These are phyloP conservation scores for Fomitopsis schrenkii DNA, from an alignment of 1,284 basidiomycete species.

Conservation along the genomic window DNA sequence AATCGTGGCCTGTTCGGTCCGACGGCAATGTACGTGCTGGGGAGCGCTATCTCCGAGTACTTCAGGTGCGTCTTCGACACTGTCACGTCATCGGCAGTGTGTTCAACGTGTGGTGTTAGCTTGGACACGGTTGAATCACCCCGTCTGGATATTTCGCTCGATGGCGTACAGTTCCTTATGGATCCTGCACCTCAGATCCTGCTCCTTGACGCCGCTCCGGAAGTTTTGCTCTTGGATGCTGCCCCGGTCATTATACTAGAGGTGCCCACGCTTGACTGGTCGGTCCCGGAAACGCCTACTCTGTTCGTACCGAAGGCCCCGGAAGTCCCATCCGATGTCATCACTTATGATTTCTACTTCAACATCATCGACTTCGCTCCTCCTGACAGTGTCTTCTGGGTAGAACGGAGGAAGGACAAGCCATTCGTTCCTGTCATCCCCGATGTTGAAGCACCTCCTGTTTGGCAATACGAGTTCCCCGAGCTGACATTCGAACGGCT, in stretches of 20 bases:
- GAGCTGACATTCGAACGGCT: not conserved
- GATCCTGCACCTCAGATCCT: too few relatives aligned
- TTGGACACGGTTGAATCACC: too few relatives aligned
- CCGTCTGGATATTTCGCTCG: too few relatives aligned
- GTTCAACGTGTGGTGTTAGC: too few relatives aligned
- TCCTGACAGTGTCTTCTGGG: not conserved
- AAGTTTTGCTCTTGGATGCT: not conserved
- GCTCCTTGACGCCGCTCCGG: not conserved
- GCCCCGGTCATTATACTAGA: not conserved
- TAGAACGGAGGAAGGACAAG: not conserved
- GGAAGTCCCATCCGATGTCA: not conserved
- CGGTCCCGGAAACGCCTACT: not conserved
- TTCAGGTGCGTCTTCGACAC: not conserved
- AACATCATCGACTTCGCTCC: not conserved
- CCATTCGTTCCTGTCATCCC: not conserved
- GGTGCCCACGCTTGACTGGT: not conserved
- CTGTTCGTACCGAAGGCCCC: not conserved
- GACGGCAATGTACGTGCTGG: not conserved
- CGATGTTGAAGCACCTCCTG: not conserved
- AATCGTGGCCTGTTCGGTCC: not conserved
- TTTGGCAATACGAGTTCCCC: not conserved
- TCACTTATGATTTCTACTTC: not conserved
- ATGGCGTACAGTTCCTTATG: too few relatives aligned
- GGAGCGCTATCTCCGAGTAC: not conserved
- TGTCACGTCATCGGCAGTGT: too few relatives aligned